Percentiles rank a stretch among this genome's conserved stretches.
Evolutionary conservation across 2,329 filamentous ascomycete species (phyloP).

Genomic region (Didymellaceae sp.): DNA sequence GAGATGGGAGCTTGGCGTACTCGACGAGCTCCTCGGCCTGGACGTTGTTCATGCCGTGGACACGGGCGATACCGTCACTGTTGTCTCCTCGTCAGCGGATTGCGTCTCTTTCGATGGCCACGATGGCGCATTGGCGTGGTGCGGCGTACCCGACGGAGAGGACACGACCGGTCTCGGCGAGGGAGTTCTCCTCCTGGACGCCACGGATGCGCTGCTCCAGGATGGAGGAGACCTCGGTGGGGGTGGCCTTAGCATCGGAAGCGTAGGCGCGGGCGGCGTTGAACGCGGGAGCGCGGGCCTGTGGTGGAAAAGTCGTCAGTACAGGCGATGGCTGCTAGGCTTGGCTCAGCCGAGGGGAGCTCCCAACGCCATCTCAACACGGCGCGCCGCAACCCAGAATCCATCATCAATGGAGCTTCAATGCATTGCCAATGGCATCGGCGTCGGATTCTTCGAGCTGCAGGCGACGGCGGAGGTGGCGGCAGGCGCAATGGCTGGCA

Average conservation of each 20-base stretch:
- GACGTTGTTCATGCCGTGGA: slow-evolving; percentile 99
- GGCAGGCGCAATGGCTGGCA: slow-evolving; percentile 51
- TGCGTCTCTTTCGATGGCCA: slow-evolving; percentile 30
- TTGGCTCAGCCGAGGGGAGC: slow-evolving; percentile 46
- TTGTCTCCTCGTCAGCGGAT: slow-evolving; percentile 45
- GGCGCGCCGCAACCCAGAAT: slow-evolving; percentile 49
- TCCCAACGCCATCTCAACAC: slow-evolving; percentile 28
- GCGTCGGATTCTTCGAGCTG: slow-evolving; percentile 41
- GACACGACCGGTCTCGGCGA: slow-evolving; percentile 98
- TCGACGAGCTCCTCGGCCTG: slow-evolving; percentile 99
- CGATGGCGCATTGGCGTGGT: slow-evolving; percentile 37
- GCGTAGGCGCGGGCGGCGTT: slow-evolving; percentile 86
- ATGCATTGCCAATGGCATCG: slow-evolving; percentile 48
- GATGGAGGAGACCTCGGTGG: slow-evolving; percentile 98
- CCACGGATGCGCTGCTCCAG: slow-evolving; percentile 99
- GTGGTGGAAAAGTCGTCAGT: slow-evolving; percentile 59
- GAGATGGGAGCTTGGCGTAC: slow-evolving; percentile 65
- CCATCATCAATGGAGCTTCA: slow-evolving; percentile 41
- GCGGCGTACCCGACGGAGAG: slow-evolving; percentile 94
- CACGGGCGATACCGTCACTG: slow-evolving; percentile 99
- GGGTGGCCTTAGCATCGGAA: slow-evolving; percentile 89
- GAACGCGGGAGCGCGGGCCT: slow-evolving; percentile 86
- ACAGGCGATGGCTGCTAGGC: slow-evolving; percentile 23
- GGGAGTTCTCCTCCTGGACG: slow-evolving; percentile 93
- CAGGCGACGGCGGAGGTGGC: slow-evolving; percentile 39